Base-by-base conservation (phyloP, 805 yeast genomes). In the Diddensiella caesifluorescens region DNA sequence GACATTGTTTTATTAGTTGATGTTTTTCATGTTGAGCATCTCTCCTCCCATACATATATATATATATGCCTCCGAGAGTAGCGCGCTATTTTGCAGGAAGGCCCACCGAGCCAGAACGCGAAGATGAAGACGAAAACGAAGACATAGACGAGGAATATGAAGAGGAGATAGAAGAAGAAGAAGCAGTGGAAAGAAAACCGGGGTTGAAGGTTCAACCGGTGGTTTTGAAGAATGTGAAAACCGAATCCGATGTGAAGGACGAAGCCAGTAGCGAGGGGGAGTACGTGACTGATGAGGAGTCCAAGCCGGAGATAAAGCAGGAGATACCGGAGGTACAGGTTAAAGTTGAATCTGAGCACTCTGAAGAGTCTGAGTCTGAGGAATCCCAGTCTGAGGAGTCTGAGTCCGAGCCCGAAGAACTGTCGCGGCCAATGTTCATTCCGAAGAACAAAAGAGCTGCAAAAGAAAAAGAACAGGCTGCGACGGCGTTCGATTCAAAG, bases 361-460 rank as follows among this genome's bases (percentile, higher is more conserved):
- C 28, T n/a, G 39, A 4, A 4, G 16, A 16, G 6, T n/a, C 6
- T 4, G 40, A 31, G 12, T 22, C 4, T 12, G 41, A 10, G 16
- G 28, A 28, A n/a, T 28, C 12, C 29, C 28, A 28, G 13, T 41
- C 42, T 10, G 54, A 38, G 9, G 50, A 21, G 22, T 35, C 44
- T 18, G 32, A 31, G 19, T 32, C 41, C 4, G 38, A 42, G 7
- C 36, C 30, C 5, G 46, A 41, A 13, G 35, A 10, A 7, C 25
- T 55, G 18, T 40, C 48, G 5, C 46, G 58, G 19, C 65, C 65
- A 2, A 51, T 48, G 6, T 60, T 60, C 42, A 47, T 60, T 2
- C 54, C 60, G 10, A 60, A 55, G 47, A 42, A 38, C 28, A 35
- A 25, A 55, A 56, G 46, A 45, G 52, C 21, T 45, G 50, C 28